Base-by-base conservation (phyloP, 2,329 filamentous ascomycete species). In the Xylariaceae sp. region DNA sequence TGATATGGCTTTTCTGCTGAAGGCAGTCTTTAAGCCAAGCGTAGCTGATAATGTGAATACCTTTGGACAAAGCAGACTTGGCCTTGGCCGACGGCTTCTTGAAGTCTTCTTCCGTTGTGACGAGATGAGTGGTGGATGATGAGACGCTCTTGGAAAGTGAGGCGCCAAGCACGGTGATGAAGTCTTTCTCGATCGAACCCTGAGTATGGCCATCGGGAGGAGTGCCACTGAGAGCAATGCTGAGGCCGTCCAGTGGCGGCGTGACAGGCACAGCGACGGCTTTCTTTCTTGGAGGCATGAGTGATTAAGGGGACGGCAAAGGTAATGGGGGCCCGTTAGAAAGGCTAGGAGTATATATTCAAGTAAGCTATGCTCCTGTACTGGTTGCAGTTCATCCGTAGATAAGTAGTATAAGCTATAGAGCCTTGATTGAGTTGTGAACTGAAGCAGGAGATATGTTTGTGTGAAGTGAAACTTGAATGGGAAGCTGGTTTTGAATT, bases 1-100 rank as follows among this genome's bases (percentile, higher is more conserved):
- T 35, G 36, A 69, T 52, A 21, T 62, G 66, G 9, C 61, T 55
- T 31, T 63, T 64, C 12, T 62, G 57, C 11, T 62, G 46, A 26
- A 73, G 61, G 15, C 70, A 78, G n/a, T 79, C 70, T 2, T 73
- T 47, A n/a, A 81, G 61, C 83, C 83, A 88, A 11, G 73, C 61
- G 0, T 81, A 57, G 8, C 61, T 67, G 17, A 87, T 70, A 31
- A 86, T 68, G 3, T 68, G 68, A 9, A 83, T 60, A 14, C 57
- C 64, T 23, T 69, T 64, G 9, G 64, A 50, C 8, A 64, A 56
- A 4, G 69, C 74, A 12, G 71, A 59, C 50, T 63, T 64, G 47
- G 75, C 70, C 52, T 82, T 82, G 30, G 62, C 55, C 0, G 70
- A 69, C 1, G 59, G 59, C 31, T 68, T 71, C 6, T 69, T 59